phyloP scores from a whole-genome alignment of 2,329 filamentous ascomycete genomes.

The Fonsecaea monophora region DNA sequence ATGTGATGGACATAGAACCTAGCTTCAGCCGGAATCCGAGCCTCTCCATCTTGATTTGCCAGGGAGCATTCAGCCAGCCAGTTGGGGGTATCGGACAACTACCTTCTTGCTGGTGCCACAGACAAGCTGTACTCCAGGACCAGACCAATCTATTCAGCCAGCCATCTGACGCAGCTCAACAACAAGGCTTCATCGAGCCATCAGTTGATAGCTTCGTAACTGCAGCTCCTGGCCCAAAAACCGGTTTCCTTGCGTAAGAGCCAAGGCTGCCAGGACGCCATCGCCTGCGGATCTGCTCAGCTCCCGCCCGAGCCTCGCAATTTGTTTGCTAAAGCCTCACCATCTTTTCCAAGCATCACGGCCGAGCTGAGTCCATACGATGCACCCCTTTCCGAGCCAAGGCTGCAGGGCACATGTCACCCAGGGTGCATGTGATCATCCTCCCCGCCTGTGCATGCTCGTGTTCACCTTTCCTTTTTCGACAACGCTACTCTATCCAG shows the following conservation, averaged over 20 bases:
- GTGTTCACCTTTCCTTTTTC: neutral
- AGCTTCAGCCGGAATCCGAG: neutral
- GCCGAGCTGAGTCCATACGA: neutral
- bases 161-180: slow-evolving; percentile 1
- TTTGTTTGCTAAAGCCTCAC: slow-evolving; percentile 2
- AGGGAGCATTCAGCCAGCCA: neutral
- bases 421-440: too few relatives aligned
- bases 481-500: neutral
- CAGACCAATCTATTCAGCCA: neutral
- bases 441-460: neutral
- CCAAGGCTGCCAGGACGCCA: slow-evolving; percentile 1
- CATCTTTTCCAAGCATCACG: neutral
- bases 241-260: neutral
- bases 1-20: neutral
- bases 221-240: neutral
- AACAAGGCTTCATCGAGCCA: neutral
- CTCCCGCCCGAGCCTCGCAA: neutral
- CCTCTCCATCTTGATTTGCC: neutral
- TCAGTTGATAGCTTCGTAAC: neutral
- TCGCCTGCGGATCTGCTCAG: neutral
- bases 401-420: neutral
- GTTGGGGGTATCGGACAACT: neutral
- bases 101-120: neutral
- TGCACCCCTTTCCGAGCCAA: slow-evolving; percentile 1
- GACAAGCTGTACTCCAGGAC: neutral